Evolutionary conservation across 768 basidiomycete species (phyloP), one percentile per base, ranked within the genome.

Genomic region (Trametes coccinea): DNA sequence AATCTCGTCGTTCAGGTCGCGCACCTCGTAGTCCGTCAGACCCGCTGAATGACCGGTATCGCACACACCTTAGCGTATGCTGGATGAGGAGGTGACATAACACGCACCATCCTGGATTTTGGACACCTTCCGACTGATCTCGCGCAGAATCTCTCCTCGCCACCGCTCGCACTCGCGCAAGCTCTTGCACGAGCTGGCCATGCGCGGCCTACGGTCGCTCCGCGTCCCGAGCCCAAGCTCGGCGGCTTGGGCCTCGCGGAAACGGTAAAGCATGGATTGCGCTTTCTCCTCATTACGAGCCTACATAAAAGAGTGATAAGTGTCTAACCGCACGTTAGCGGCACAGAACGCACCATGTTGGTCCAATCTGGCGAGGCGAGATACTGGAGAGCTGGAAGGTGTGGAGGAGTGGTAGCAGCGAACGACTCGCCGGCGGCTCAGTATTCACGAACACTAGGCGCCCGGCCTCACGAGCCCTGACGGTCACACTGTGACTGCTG

Each of bases 251-350:
- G 93, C 92, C 77, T 98, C 95, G 56, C 96, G 90, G 77, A 99
- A 98, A 60, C 94, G 92, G 73, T 93, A 93, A 33, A 93, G 81
- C 90, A 93, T 94, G 16, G 90, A 93, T 75, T 96, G 95, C 1
- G 95, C 93, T 74, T 98, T 99, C 76, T 98, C 96, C 74, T 95
- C 92, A 89, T 98, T 98, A 75, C 95, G 90, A 63, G 95, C 95
- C 95, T 93, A 66, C 2, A 37, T 37, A 37, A 2, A 55, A 17
- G 74, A 27, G 8, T 33, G 14, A 53, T 11, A 2, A 37, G 34
- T 22, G 34, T 37, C 1, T 11, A 1, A 37, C 2, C 34, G 2
- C 2, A 37, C 5, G 0, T 37, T 2, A 37, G 34, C 11, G 34
- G 34, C 34, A 4, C 43, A 4, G 2, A 0, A 22, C 22, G 22